A percentile compares a stretch with the other conserved stretches of the same genome.
These are phyloP conservation scores for Saururus chinensis DNA, from an alignment of 164 flowering plant genomes.

Conservation along the genomic window DNA sequence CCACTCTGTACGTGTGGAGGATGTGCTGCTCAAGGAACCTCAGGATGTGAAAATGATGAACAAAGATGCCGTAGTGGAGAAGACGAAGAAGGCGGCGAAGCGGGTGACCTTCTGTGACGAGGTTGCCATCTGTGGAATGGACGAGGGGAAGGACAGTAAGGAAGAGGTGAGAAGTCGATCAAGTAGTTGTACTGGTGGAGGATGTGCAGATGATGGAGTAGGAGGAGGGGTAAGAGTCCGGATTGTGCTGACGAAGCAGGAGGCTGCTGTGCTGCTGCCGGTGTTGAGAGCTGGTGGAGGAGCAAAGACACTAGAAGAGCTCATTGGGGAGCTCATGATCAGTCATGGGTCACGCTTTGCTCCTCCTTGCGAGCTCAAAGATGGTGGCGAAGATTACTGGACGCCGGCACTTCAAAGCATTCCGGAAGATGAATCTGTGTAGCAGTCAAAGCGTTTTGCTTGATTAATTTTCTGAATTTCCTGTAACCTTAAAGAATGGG, in stretches of 20 bases:
- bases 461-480: too few species aligned
- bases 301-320: not conserved
- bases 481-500: too few species aligned
- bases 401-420: not conserved
- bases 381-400: not conserved
- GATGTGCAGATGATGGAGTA: not conserved
- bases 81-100: not conserved
- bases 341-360: not conserved
- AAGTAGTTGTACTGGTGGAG: too few species aligned
- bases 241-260: conserved; percentile 1
- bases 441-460: not conserved
- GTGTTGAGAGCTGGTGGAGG: not conserved
- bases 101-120: not conserved
- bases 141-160: not conserved
- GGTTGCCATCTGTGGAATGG: not conserved
- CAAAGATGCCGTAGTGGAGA: not conserved
- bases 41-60: not conserved
- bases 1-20: not conserved
- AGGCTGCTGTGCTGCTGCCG: not conserved
- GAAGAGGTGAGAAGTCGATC: not conserved
- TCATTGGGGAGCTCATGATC: not conserved
- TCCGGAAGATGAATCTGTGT: not conserved
- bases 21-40: not conserved
- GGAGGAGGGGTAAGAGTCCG: not conserved
- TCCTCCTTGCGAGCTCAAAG: not conserved